phyloP scores from a whole-genome alignment of 306 rosid genomes.

The Alnus rubra region DNA sequence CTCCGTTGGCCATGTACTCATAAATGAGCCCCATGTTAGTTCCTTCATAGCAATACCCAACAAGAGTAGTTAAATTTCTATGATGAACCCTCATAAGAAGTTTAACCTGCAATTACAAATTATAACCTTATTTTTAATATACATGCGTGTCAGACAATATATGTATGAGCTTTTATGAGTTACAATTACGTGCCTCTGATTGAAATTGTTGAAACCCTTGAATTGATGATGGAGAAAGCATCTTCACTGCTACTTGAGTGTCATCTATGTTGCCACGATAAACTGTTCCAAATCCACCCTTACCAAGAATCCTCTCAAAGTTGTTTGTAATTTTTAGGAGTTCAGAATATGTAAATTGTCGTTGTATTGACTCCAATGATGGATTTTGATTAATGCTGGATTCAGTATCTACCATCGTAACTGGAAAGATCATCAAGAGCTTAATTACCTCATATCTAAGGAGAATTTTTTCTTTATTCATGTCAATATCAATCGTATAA shows the following conservation, averaged over 20 bases:
- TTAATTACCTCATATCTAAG: no score
- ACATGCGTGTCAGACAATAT: no score
- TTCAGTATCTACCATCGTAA: neutral
- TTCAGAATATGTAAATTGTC: slow-evolving; percentile 44
- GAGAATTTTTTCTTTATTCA: neutral
- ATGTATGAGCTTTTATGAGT: neutral
- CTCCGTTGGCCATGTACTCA: slow-evolving; percentile 45
- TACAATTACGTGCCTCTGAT: slow-evolving; percentile 48
- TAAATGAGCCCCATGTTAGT: slow-evolving; percentile 33
- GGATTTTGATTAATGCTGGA: neutral
- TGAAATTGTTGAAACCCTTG: neutral
- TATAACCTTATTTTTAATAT: neutral
- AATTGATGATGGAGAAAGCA: slow-evolving; percentile 47
- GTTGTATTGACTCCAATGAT: slow-evolving; percentile 24
- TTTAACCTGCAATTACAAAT: slow-evolving; percentile 23
- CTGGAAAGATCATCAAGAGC: neutral
- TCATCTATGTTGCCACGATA: slow-evolving; percentile 45
- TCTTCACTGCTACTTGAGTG: slow-evolving; percentile 57
- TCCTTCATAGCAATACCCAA: slow-evolving; percentile 41
- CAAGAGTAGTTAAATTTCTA: slow-evolving; percentile 36
- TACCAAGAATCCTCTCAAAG: slow-evolving; percentile 43
- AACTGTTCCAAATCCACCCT: slow-evolving; percentile 56
- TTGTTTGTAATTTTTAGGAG: slow-evolving; percentile 43
- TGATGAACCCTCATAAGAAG: slow-evolving; percentile 43
- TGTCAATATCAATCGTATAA: neutral